Conservation (phyloP, 352 stramenopile species). For the Pythium grandisporangium region DNA sequence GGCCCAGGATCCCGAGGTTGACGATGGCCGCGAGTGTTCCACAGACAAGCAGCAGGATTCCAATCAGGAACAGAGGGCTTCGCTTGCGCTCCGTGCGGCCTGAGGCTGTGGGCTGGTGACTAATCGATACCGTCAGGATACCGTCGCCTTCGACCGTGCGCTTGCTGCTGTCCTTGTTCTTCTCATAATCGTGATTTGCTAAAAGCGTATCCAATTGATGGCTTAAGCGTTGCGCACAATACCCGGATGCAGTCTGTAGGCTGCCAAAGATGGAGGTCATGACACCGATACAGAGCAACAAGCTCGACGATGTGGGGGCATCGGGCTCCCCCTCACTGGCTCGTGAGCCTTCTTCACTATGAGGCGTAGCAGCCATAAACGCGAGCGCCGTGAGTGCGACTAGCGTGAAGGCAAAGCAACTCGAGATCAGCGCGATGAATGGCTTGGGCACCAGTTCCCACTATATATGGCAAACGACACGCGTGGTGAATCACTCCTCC, state of each 20-base stretch:
- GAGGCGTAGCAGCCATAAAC: slow-evolving; percentile 5
- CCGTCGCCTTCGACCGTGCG: too few species aligned
- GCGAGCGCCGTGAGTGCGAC: slow-evolving; percentile 14
- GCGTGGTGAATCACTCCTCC: too few species aligned
- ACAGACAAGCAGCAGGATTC: slow-evolving; percentile 19
- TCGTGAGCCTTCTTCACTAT: neutral
- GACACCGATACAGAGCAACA: slow-evolving; percentile 18
- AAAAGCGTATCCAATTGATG: slow-evolving; percentile 15
- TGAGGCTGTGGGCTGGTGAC: too few species aligned
- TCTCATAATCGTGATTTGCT: neutral
- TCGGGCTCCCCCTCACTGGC: neutral
- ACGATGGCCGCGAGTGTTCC: slow-evolving; percentile 22
- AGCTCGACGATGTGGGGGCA: slow-evolving; percentile 3
- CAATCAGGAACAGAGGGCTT: slow-evolving; percentile 17
- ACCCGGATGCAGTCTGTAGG: slow-evolving; percentile 22
- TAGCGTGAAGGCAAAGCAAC: slow-evolving; percentile 19
- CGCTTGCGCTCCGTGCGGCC: neutral
- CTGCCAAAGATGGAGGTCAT: slow-evolving; percentile 25
- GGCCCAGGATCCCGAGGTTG: slow-evolving; percentile 26
- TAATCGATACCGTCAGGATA: too few species aligned
- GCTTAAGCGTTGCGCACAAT: slow-evolving; percentile 23
- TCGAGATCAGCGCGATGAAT: slow-evolving; percentile 14
- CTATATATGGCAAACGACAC: too few species aligned
- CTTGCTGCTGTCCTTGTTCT: too few species aligned
- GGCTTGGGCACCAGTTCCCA: slow-evolving; percentile 15